Conservation (phyloP, 2,329 filamentous ascomycete species). For the Delphinella strobiligena region DNA sequence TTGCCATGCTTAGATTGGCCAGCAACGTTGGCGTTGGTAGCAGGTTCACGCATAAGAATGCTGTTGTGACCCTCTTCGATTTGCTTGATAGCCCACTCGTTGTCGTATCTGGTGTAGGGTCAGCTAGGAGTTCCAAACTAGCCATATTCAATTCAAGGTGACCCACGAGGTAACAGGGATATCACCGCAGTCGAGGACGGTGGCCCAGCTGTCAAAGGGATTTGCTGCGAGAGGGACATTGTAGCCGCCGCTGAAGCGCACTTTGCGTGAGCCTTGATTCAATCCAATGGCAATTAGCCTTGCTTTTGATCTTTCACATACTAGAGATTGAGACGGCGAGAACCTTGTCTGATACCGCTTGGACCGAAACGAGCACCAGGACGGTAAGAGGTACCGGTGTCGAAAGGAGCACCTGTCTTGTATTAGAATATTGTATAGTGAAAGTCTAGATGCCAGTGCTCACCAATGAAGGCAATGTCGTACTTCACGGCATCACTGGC, state of each 20-base stretch:
- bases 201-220: conserved; percentile 72
- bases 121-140: neutral
- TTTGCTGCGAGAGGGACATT: conserved; percentile 72
- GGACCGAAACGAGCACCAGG: conserved; percentile 77
- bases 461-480: conserved; percentile 73
- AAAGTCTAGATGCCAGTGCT: conserved; percentile 4
- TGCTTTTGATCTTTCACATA: conserved; percentile 38
- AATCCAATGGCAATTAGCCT: conserved; percentile 14
- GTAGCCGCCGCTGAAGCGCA: conserved; percentile 62
- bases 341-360: conserved; percentile 75
- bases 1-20: conserved; percentile 61
- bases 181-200: conserved; percentile 70
- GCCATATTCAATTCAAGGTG: too few relatives aligned
- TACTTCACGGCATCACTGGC: conserved; percentile 58
- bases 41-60: conserved; percentile 58
- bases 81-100: conserved; percentile 67
- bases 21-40: conserved; percentile 52
- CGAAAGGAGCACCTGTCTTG: conserved; percentile 59
- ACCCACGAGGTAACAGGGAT: conserved; percentile 72
- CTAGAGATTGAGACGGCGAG: conserved; percentile 76
- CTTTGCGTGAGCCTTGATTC: conserved; percentile 35
- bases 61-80: conserved; percentile 76
- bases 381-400: conserved; percentile 75
- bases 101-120: conserved; percentile 53
- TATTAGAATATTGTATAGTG: conserved; percentile 7